Evolutionary conservation across 2,329 filamentous ascomycete genomes (phyloP).

Genomic region (Pseudogymnoascus sp.): DNA sequence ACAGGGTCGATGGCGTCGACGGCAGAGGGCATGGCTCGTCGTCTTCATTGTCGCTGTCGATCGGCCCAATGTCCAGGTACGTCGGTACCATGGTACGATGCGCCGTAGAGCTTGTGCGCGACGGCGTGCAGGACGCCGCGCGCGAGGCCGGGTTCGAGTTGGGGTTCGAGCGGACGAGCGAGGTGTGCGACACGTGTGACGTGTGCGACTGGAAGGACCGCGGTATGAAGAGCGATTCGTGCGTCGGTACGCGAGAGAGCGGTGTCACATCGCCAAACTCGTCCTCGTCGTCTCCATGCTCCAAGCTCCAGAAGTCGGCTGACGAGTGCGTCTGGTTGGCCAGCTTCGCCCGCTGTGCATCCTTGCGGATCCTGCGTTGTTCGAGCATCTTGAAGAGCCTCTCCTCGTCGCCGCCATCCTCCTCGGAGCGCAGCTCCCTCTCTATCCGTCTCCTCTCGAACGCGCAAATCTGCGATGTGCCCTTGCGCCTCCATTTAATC

Average conservation of each 20-base stretch:
- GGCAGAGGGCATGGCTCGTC: conserved; percentile 41
- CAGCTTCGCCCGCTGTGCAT: conserved; percentile 48
- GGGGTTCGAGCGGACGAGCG: conserved; percentile 21
- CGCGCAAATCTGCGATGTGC: conserved; percentile 69
- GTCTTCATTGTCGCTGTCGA: conserved; percentile 42
- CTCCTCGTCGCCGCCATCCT: conserved; percentile 48
- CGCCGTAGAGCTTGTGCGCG: conserved; percentile 24
- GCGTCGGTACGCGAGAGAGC: conserved; percentile 21
- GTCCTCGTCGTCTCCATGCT: conserved; percentile 55
- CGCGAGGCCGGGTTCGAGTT: conserved; percentile 23
- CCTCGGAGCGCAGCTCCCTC: conserved; percentile 54
- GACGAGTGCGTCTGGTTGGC: conserved; percentile 34
- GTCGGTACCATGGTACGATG: conserved; percentile 25
- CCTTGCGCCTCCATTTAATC: conserved; percentile 87
- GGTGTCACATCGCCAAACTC: conserved; percentile 26
- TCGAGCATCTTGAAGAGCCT: conserved; percentile 51
- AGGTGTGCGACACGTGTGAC: conserved; percentile 16
- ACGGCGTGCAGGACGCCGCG: conserved; percentile 22
- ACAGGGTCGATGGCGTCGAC: conserved; percentile 41
- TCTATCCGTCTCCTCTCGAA: conserved; percentile 77
- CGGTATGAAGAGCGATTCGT: conserved; percentile 17
- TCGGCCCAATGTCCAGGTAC: conserved; percentile 26
- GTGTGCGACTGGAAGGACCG: conserved; percentile 12
- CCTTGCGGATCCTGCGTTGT: conserved; percentile 48
- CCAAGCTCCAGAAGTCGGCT: conserved; percentile 72